Conservation (phyloP, 2,329 filamentous ascomycete genomes). For the Colletotrichum musae region DNA sequence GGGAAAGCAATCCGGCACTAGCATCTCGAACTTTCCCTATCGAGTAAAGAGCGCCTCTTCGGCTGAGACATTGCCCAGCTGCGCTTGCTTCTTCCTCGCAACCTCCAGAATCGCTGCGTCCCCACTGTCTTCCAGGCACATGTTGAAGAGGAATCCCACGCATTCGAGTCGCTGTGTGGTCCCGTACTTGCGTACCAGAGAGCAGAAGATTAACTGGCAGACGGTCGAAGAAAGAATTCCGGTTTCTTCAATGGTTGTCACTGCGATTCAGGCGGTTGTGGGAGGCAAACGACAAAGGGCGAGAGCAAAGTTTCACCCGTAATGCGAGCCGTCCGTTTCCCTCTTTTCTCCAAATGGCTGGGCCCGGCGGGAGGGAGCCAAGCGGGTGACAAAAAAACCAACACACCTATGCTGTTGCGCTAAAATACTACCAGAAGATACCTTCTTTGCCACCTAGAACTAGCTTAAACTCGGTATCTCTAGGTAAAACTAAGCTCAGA, state of each 20-base stretch:
- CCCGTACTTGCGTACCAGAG: background rate
- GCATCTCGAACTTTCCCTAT: conserved; percentile 34
- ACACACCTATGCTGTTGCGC: too few relatives aligned
- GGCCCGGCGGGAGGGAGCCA: conserved; percentile 1
- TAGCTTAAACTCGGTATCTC: too few relatives aligned
- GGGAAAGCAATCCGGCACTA: conserved; percentile 18
- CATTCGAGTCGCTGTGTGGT: background rate
- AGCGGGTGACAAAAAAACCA: too few relatives aligned
- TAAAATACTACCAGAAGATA: too few relatives aligned
- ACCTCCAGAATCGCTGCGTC: background rate
- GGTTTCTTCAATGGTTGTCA: background rate
- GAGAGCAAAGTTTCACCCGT: background rate
- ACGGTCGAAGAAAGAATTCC: conserved; percentile 2
- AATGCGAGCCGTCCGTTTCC: conserved; percentile 1
- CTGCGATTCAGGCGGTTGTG: background rate
- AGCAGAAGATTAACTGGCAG: conserved; percentile 8
- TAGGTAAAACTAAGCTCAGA: too few relatives aligned
- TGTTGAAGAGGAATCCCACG: background rate
- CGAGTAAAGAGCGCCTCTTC: background rate
- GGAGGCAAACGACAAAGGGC: background rate
- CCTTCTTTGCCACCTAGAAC: too few relatives aligned
- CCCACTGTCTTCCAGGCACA: background rate
- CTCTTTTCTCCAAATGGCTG: conserved; percentile 11
- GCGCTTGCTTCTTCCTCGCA: conserved; percentile 20
- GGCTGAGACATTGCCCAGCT: conserved; percentile 32